These are phyloP conservation scores for Kazachstania psychrophila DNA, from an alignment of 805 yeast genomes.

Conservation along the genomic window DNA sequence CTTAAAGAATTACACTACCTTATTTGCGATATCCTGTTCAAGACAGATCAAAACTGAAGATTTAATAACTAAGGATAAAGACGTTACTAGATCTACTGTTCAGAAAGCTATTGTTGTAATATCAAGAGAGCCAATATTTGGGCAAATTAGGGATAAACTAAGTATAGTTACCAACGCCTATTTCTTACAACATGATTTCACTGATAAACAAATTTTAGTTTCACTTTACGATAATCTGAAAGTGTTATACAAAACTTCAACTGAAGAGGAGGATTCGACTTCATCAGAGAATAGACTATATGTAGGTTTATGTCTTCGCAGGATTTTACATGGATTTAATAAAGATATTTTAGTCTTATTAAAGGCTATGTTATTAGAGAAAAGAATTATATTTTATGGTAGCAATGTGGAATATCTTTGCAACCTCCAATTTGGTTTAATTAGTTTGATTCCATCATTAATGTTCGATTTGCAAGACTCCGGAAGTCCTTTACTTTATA, in stretches of 20 bases:
- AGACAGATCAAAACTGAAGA: slow-evolving; percentile 66
- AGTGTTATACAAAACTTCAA: slow-evolving; percentile 31
- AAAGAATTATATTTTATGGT: slow-evolving; percentile 65
- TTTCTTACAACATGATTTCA: slow-evolving; percentile 71
- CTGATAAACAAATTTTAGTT: slow-evolving; percentile 57
- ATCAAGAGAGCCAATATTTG: slow-evolving; percentile 78
- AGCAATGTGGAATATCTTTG: slow-evolving; percentile 73
- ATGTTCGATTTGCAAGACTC: slow-evolving; percentile 62
- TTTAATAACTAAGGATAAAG: slow-evolving; percentile 46
- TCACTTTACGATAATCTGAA: slow-evolving; percentile 61
- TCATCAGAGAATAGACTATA: slow-evolving; percentile 33
- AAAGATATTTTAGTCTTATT: slow-evolving; percentile 54
- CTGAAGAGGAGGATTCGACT: slow-evolving; percentile 17
- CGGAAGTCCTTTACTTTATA: slow-evolving; percentile 65
- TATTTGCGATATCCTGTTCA: slow-evolving; percentile 93
- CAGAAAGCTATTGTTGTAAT: slow-evolving; percentile 87
- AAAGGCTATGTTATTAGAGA: slow-evolving; percentile 72
- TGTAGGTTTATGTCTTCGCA: slow-evolving; percentile 65
- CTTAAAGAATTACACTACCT: slow-evolving; percentile 42
- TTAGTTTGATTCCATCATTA: slow-evolving; percentile 76
- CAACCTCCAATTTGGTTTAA: slow-evolving; percentile 70
- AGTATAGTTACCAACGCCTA: slow-evolving; percentile 82
- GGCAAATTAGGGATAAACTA: slow-evolving; percentile 80
- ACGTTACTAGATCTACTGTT: slow-evolving; percentile 75
- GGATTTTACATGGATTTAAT: slow-evolving; percentile 50